Conservation (phyloP, 1,284 basidiomycete genomes). For the Pseudozyma sp. region DNA sequence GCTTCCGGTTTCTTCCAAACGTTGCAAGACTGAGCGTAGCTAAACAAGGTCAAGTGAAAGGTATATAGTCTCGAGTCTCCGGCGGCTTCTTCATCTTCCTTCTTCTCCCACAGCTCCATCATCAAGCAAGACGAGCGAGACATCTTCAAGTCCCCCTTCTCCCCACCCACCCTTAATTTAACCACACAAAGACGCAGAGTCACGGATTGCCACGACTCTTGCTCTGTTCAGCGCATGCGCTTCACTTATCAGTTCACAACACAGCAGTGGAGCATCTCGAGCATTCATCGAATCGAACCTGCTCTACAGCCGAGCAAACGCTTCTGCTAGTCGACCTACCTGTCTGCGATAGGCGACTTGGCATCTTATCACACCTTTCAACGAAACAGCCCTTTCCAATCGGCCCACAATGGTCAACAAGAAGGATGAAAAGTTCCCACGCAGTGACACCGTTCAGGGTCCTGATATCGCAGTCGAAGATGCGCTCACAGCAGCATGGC, state of each 20-base stretch:
- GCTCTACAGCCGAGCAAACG: not conserved
- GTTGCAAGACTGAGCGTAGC: not conserved
- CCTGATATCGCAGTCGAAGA: slow-evolving; percentile 45
- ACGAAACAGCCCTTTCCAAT: not conserved
- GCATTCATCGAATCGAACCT: not conserved
- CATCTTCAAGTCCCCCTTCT: not conserved
- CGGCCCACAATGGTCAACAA: slow-evolving; percentile 34
- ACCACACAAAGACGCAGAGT: not conserved
- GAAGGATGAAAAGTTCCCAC: slow-evolving; percentile 44
- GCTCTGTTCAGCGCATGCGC: too few relatives aligned
- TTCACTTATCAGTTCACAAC: too few relatives aligned
- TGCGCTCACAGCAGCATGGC: slow-evolving; percentile 37
- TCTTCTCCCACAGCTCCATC: slow-evolving; percentile 17
- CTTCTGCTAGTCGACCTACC: slow-evolving; percentile 30
- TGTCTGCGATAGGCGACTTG: slow-evolving; percentile 40
- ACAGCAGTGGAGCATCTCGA: not conserved
- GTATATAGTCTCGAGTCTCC: slow-evolving; percentile 38
- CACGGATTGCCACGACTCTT: not conserved
- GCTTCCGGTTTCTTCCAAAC: slow-evolving; percentile 15
- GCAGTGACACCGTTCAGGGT: slow-evolving; percentile 47
- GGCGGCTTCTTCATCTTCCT: slow-evolving; percentile 42
- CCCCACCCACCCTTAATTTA: slow-evolving; percentile 1
- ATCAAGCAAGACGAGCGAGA: slow-evolving; percentile 9
- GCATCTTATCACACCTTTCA: slow-evolving; percentile 1
- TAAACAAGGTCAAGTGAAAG: slow-evolving; percentile 10